phyloP scores from a whole-genome alignment of 2,329 filamentous ascomycete species.

The Waltergamsia citrina region DNA sequence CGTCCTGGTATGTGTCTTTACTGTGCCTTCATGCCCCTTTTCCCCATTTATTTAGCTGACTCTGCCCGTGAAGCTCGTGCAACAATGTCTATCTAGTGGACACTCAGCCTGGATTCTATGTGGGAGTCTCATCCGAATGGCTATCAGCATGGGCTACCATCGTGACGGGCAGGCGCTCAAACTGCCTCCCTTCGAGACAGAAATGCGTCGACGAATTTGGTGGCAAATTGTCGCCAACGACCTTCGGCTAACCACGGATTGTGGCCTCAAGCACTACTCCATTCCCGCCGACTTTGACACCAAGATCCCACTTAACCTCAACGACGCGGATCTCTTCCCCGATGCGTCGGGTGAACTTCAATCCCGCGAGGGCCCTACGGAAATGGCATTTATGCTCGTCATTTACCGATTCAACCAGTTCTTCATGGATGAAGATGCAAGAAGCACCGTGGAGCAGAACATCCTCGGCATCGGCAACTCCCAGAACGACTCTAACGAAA shows the following conservation, averaged over 20 bases:
- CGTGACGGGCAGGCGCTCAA: constrained; percentile 47
- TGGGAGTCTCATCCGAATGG: constrained; percentile 51
- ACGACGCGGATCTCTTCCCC: constrained; percentile 48
- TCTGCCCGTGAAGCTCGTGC: no score
- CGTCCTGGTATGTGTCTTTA: constrained; percentile 33
- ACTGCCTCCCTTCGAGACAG: constrained; percentile 52
- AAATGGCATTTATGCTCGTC: constrained; percentile 48
- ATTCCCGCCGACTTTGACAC: constrained; percentile 45
- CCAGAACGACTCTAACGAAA: constrained; percentile 4
- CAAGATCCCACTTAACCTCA: constrained; percentile 44
- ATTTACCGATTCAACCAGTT: constrained; percentile 39
- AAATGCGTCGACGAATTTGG: constrained; percentile 58
- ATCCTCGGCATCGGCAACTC: constrained; percentile 27
- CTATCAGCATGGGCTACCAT: constrained; percentile 58
- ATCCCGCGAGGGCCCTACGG: constrained; percentile 45
- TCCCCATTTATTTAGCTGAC: no score
- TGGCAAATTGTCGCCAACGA: constrained; percentile 54
- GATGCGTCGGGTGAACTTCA: constrained; percentile 38
- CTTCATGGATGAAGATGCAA: constrained; percentile 24
- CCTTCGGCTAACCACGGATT: constrained; percentile 44
- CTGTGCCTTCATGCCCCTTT: constrained; percentile 24
- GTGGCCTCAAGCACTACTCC: constrained; percentile 43
- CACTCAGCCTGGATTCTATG: constrained; percentile 52
- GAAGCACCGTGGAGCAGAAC: constrained; percentile 35
- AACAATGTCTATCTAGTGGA: constrained; percentile 46